A percentile compares a stretch with the other conserved stretches of the same genome.
Evolutionary conservation across 2,329 filamentous ascomycete species (phyloP).

Genomic region (Amauroascus niger): DNA sequence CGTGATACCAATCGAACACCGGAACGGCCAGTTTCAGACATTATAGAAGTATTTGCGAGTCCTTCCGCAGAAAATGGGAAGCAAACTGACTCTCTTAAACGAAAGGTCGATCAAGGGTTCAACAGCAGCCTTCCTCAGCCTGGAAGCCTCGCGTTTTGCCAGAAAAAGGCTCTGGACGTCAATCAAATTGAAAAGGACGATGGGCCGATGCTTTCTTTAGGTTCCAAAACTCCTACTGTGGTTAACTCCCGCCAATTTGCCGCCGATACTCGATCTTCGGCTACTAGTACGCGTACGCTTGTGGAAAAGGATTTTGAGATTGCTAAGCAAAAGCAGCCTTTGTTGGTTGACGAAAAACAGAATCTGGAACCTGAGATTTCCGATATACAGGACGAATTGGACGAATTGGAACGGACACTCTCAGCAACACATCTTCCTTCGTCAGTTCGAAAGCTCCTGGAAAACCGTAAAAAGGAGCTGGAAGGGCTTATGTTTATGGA

Average conservation of each 20-base stretch:
- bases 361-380: neutral
- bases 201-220: neutral
- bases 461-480: slow-evolving; percentile 1
- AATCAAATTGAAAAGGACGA: neutral
- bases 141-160: neutral
- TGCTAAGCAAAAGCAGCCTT: neutral
- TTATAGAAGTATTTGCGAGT: slow-evolving; percentile 16
- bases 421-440: neutral
- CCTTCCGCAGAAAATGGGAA: slow-evolving; percentile 9
- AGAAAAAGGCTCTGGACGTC: neutral
- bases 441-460: neutral
- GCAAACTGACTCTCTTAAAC: slow-evolving; percentile 12
- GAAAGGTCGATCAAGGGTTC: slow-evolving; percentile 17
- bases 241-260: neutral
- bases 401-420: neutral
- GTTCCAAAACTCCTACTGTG: neutral
- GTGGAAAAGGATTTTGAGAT: neutral
- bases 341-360: neutral
- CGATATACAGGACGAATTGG: neutral
- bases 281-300: neutral
- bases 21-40: slow-evolving; percentile 2
- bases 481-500: neutral
- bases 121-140: slow-evolving; percentile 20
- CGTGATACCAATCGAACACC: neutral
- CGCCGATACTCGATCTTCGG: neutral